A percentile compares a stretch with the other conserved stretches of the same genome.
These are phyloP conservation scores for Fraxinus sp. DNA, from an alignment of 305 asterid species.

Conservation along the genomic window DNA sequence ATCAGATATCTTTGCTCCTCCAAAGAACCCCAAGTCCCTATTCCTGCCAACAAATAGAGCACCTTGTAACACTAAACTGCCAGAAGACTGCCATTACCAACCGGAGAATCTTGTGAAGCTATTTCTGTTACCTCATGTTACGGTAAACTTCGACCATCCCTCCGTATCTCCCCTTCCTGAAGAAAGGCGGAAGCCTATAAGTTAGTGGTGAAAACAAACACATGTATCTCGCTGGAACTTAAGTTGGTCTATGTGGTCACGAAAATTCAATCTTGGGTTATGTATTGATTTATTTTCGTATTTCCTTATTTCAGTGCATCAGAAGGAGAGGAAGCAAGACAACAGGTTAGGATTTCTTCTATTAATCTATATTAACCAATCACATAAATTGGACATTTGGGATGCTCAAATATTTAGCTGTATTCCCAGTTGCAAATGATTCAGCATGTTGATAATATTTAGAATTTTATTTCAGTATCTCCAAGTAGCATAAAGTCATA, in stretches of 20 bases:
- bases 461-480: not conserved
- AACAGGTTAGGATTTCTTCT: slow-evolving; percentile 47
- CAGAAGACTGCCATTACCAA: slow-evolving; percentile 97
- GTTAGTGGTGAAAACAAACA: not conserved
- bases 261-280: slow-evolving; percentile 1
- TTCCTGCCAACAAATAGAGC: slow-evolving; percentile 70
- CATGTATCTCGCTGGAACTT: not conserved
- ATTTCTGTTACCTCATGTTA: slow-evolving; percentile 75
- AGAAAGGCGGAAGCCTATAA: not conserved
- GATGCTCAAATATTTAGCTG: not conserved
- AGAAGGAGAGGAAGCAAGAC: slow-evolving; percentile 68
- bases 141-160: slow-evolving; percentile 45
- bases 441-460: not conserved
- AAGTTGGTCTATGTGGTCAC: not conserved
- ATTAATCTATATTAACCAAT: not conserved
- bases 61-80: slow-evolving; percentile 77
- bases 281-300: slow-evolving; percentile 1
- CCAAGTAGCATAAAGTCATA: not conserved
- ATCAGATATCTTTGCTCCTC: slow-evolving; percentile 66
- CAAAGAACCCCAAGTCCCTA: slow-evolving; percentile 78
- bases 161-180: not conserved
- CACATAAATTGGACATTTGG: not conserved
- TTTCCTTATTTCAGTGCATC: slow-evolving; percentile 63
- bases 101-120: slow-evolving; percentile 96
- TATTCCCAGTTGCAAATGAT: not conserved